Percentiles rank a stretch among this genome's conserved stretches.
Conservation (phyloP, 176 grass and related monocot species). For the Sorghum bicolor region Sorghum_bicolor_NCBIv3 NC_012879.2:45831501-45832000, state of each 20-base stretch:
- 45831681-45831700: slow-evolving; percentile 46
- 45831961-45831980: too few species aligned
- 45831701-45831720: slow-evolving; percentile 37
- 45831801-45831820: slow-evolving; percentile 31
- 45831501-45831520: background rate
- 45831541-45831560: background rate
- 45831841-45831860: slow-evolving; percentile 63
- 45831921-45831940: slow-evolving; percentile 60
- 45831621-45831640: slow-evolving; percentile 17
- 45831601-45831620: slow-evolving; percentile 66
- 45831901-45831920: background rate
- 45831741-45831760: slow-evolving; percentile 43
- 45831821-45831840: slow-evolving; percentile 30
- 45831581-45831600: slow-evolving; percentile 97
- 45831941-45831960: slow-evolving; percentile 77
- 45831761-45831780: background rate
- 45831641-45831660: slow-evolving; percentile 38
- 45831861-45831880: slow-evolving; percentile 37
- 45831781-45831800: slow-evolving; percentile 10
- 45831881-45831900: slow-evolving; percentile 76
- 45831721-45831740: slow-evolving; percentile 65
- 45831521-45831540: too few species aligned
- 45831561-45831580: slow-evolving; percentile 21
- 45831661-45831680: slow-evolving; percentile 24
- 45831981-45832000: too few species aligned